These are phyloP conservation scores for Ehretia macrophylla DNA, from an alignment of 257 asterid genomes.

Conservation along the genomic window DNA sequence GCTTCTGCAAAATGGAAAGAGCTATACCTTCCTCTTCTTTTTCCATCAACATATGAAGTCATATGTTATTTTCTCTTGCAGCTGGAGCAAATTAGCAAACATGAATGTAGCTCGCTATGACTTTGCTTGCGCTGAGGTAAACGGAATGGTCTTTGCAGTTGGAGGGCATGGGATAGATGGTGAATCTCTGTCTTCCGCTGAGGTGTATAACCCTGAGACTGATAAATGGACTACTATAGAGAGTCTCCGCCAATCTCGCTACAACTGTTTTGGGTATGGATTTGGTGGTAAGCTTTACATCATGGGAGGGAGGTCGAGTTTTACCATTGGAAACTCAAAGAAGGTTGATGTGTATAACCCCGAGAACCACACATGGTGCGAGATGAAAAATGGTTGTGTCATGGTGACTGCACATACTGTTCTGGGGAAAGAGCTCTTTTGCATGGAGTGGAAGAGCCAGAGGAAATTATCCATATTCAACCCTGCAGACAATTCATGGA, in stretches of 20 bases:
- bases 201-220: slow-evolving; percentile 62
- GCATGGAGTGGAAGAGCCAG: slow-evolving; percentile 87
- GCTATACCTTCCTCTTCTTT: too few relatives aligned
- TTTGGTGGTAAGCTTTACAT: slow-evolving; percentile 66
- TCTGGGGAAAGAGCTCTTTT: slow-evolving; percentile 55
- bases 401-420: slow-evolving; percentile 88
- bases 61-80: slow-evolving; percentile 18
- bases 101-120: slow-evolving; percentile 77
- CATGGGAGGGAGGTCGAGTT: slow-evolving; percentile 86
- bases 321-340: slow-evolving; percentile 75
- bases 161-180: slow-evolving; percentile 68
- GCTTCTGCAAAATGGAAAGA: too few relatives aligned
- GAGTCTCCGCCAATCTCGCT: slow-evolving; percentile 61
- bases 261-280: slow-evolving; percentile 72
- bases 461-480: slow-evolving; percentile 54
- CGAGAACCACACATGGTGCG: slow-evolving; percentile 46
- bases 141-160: slow-evolving; percentile 60
- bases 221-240: slow-evolving; percentile 57
- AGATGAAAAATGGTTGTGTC: slow-evolving; percentile 80
- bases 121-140: slow-evolving; percentile 77
- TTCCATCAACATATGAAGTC: too few relatives aligned
- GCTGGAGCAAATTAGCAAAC: slow-evolving; percentile 80
- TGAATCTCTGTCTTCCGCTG: slow-evolving; percentile 64
- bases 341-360: slow-evolving; percentile 62
- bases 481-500: slow-evolving; percentile 57